Percentiles rank a stretch among this genome's conserved stretches.
Conservation (phyloP, 2,329 filamentous ascomycete genomes). For the Fusarium transvaalense region DNA sequence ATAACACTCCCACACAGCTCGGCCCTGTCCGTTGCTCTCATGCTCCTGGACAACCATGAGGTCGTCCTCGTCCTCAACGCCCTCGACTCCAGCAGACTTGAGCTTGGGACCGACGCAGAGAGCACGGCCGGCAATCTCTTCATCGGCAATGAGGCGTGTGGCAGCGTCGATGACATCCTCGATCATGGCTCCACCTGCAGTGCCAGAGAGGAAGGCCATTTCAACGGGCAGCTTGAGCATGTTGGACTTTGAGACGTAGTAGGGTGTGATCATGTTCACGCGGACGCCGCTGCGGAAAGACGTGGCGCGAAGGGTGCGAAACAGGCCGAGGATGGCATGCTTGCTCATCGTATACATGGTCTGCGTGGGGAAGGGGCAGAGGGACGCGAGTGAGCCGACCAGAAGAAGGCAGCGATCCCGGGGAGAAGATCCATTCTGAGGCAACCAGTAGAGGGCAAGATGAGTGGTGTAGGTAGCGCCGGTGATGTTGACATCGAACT, state of each 20-base stretch:
- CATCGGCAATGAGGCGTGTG: conserved; percentile 71
- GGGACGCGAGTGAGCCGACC: conserved; percentile 71
- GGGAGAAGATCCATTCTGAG: conserved; percentile 35
- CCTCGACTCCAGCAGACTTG: conserved; percentile 36
- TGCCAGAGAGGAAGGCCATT: conserved; percentile 67
- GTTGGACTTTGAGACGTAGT: conserved; percentile 72
- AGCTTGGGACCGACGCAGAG: conserved; percentile 70
- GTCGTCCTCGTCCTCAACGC: conserved; percentile 52
- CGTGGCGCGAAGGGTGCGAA: conserved; percentile 67
- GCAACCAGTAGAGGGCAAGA: conserved; percentile 66
- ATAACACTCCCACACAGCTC: conserved; percentile 71
- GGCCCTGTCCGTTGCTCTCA: conserved; percentile 56
- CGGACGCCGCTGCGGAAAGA: conserved; percentile 64
- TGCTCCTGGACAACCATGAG: conserved; percentile 47
- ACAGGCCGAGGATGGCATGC: conserved; percentile 75
- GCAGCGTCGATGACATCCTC: conserved; percentile 74
- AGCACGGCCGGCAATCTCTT: conserved; percentile 66
- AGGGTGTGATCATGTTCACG: conserved; percentile 75
- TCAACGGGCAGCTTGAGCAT: conserved; percentile 62
- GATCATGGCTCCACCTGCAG: conserved; percentile 61
- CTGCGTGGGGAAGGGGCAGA: conserved; percentile 59
- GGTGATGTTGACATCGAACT: conserved; percentile 72
- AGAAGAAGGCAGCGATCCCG: conserved; percentile 72
- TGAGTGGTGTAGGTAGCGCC: conserved; percentile 75
- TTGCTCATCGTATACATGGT: conserved; percentile 72